Evolutionary conservation across 2,329 filamentous ascomycete genomes (phyloP), one percentile per base, ranked within the genome.

Genomic region (Aspergillus phoenicis): DNA sequence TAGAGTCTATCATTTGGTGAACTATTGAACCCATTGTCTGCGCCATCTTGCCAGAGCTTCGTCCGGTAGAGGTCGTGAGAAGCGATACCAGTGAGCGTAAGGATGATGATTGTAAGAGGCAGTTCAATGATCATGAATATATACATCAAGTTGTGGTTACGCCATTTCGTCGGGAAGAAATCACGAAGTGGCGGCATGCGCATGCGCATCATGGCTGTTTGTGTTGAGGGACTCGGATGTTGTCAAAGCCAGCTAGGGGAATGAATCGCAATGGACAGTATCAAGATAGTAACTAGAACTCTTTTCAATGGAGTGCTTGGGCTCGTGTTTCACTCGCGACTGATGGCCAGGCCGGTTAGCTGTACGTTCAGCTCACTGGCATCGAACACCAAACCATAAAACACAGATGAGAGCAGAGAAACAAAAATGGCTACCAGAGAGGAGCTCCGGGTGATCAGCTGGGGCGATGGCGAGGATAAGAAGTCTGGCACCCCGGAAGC

Each of bases 71-170:
- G 77, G 70, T 89, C 81, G 55, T 86, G 85, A 51, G 83, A 81
- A 54, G 86, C 86, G 66, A 89, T 86, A 45, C 86, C 86, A 66
- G 85, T 86, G 15, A 89, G 79, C 2, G 85, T 81, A 49, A 89
- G 79, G 48, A 84, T 78, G 41, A 82, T 82, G 66, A 89, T 79
- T 1, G 83, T 85, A 60, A 88, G 77, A 20, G 82, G 81, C 39
- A 88, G 76, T 71, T 89, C 86, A 59, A 84, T 66, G 52, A 77
- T 73, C 70, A 88, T 77, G 61, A 88, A 77, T 52, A 73, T 81
- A 64, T 82, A 78, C 66, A 87, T 76, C 63, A 82, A 63, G 65
- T 80, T 81, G 45, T 82, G 81, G 28, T 82, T 76, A 58, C 82
- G 81, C 80, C 85, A 87, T 70, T 80, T 76, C 68, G 80, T 81